A percentile compares a stretch with the other conserved stretches of the same genome.
Conservation (phyloP, 768 basidiomycete species). For the Holtermanniella nyarrowii region DNA sequence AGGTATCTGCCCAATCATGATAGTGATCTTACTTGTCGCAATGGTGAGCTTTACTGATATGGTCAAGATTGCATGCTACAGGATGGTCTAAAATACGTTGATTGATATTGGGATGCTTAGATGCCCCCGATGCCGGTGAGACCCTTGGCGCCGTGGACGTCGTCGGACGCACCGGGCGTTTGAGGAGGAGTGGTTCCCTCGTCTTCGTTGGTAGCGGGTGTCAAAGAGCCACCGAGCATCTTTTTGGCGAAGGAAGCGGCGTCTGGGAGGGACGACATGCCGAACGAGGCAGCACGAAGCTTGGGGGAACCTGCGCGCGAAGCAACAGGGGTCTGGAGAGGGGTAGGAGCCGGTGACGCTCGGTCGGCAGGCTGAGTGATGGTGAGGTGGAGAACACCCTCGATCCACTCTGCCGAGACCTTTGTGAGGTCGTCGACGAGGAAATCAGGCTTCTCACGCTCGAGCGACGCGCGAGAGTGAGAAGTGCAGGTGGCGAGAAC, state of each 20-base stretch:
- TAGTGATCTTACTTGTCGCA: too few relatives aligned
- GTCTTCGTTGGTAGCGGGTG: not conserved
- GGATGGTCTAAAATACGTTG: too few relatives aligned
- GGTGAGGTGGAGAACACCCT: conserved; percentile 26
- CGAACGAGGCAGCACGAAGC: not conserved
- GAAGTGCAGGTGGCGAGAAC: conserved; percentile 79
- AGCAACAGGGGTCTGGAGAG: conserved; percentile 37
- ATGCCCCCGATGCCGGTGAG: not conserved
- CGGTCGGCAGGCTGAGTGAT: conserved; percentile 40
- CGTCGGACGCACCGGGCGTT: not conserved
- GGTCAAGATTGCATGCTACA: too few relatives aligned
- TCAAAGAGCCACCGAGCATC: not conserved
- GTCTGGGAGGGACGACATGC: not conserved
- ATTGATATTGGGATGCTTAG: not conserved
- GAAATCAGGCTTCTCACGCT: conserved; percentile 41
- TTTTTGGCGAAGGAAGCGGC: not conserved
- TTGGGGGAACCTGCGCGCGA: conserved; percentile 33
- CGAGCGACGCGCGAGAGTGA: conserved; percentile 52
- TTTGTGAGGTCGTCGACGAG: conserved; percentile 40
- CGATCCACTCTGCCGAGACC: conserved; percentile 35
- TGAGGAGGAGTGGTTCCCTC: not conserved
- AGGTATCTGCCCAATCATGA: too few relatives aligned
- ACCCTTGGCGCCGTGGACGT: not conserved
- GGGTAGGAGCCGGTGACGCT: conserved; percentile 29
- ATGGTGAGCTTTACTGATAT: too few relatives aligned